A percentile compares a stretch with the other conserved stretches of the same genome.
Evolutionary conservation across 805 yeast genomes (phyloP).

Genomic region (Ogataea chonburiensis): DNA sequence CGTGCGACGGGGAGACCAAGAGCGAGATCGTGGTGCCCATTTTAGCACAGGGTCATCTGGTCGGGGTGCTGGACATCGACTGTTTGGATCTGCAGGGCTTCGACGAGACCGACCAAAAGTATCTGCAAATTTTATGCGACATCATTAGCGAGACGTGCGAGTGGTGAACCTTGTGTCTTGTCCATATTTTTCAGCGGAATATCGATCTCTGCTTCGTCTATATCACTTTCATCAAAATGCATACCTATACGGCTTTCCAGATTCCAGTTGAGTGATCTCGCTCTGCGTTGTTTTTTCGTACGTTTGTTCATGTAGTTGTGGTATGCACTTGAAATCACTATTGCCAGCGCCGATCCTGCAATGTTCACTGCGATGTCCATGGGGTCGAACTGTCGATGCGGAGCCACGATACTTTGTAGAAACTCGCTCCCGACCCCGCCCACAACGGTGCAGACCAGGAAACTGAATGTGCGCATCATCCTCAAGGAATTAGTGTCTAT

Average conservation of each 20-base stretch:
- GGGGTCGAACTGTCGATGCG: conserved; percentile 44
- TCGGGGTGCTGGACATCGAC: conserved; percentile 88
- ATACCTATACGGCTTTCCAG: conserved; percentile 18
- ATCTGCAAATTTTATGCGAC: conserved; percentile 58
- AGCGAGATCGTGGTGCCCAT: conserved; percentile 94
- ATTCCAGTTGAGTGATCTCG: conserved; percentile 11
- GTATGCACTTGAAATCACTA: conserved; percentile 21
- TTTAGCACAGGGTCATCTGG: conserved; percentile 37
- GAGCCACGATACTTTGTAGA: conserved; percentile 43
- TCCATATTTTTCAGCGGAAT: conserved; percentile 12
- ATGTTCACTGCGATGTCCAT: conserved; percentile 31
- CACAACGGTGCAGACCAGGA: conserved; percentile 41
- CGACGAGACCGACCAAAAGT: conserved; percentile 55
- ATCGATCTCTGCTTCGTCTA: conserved; percentile 20
- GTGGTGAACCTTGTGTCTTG: conserved; percentile 34
- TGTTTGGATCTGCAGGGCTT: conserved; percentile 67
- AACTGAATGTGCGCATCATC: conserved; percentile 34
- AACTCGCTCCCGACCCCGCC: conserved; percentile 51
- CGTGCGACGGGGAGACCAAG: conserved; percentile 93
- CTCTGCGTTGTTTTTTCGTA: conserved; percentile 11
- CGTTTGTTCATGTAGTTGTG: conserved; percentile 14
- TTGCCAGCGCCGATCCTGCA: conserved; percentile 28
- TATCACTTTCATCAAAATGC: conserved; percentile 18
- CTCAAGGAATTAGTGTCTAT: conserved; percentile 38
- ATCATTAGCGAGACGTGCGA: conserved; percentile 53